Percentiles rank a stretch among this genome's conserved stretches.
Evolutionary conservation across 202 grass and related monocot genomes (phyloP).

Genomic region (Saccharum hybrid): DNA sequence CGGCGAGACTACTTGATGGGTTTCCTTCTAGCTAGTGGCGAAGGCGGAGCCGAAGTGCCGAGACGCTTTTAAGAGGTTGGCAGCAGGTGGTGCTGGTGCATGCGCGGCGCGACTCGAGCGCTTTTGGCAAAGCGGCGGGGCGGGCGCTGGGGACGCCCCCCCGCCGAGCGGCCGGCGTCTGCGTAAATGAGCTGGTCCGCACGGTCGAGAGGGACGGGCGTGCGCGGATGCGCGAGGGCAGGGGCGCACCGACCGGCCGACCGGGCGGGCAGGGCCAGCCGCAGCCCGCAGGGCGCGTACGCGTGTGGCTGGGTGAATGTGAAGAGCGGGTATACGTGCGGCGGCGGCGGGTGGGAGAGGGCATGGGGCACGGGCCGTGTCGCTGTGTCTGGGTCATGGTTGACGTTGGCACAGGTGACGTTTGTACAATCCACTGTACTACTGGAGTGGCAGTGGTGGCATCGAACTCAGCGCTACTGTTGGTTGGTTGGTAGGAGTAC

Average conservation of each 20-base stretch:
- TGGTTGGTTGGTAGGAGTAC: background rate
- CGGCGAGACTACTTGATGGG: constrained; percentile 34
- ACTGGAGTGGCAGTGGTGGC: background rate
- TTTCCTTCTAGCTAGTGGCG: background rate
- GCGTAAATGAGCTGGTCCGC: constrained; percentile 14
- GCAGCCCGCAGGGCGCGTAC: background rate
- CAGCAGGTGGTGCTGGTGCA: background rate
- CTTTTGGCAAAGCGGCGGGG: constrained; percentile 48
- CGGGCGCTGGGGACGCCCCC: background rate
- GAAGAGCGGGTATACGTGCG: background rate
- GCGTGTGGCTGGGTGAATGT: background rate
- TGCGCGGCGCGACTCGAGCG: constrained; percentile 2
- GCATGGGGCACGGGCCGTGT: constrained; percentile 16
- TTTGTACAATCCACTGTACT: background rate
- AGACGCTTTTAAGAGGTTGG: constrained; percentile 46
- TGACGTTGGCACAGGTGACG: constrained; percentile 30
- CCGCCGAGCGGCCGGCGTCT: background rate
- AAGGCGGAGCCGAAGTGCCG: constrained; percentile 2
- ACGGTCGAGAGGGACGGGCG: background rate
- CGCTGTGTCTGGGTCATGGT: background rate
- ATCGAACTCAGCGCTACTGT: too few species aligned
- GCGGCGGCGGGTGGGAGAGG: constrained; percentile 37
- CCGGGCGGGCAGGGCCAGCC: background rate
- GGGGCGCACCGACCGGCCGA: constrained; percentile 8
- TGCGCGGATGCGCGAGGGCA: background rate